Conservation (phyloP, 495 filamentous ascomycete genomes). For the Annulohypoxylon stygium region DNA sequence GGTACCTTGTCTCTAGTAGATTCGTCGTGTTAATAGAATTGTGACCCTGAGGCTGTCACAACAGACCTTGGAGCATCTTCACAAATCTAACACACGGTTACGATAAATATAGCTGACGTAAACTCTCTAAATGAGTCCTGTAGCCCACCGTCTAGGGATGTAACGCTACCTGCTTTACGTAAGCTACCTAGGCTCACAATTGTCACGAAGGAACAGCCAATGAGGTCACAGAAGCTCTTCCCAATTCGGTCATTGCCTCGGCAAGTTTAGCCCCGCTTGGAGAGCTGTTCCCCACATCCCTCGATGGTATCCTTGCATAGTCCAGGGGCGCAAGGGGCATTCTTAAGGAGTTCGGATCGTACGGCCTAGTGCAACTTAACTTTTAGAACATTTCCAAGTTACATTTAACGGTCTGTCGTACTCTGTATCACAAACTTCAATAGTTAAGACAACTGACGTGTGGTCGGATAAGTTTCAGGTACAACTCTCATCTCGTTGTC, state of each 20-base stretch:
- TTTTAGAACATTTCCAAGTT: background rate
- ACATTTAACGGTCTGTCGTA: background rate
- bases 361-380: background rate
- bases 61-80: no score
- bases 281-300: conserved; percentile 18
- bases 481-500: background rate
- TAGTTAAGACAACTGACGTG: background rate
- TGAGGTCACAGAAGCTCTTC: conserved; percentile 4
- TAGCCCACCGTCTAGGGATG: background rate
- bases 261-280: conserved; percentile 19
- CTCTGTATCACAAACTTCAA: background rate
- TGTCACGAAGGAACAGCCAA: background rate
- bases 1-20: no score
- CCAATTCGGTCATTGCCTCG: conserved; percentile 42
- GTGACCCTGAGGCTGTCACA: no score
- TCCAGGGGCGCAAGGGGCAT: background rate
- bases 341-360: conserved; percentile 15
- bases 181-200: background rate
- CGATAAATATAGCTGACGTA: no score
- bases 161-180: background rate
- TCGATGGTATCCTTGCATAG: background rate
- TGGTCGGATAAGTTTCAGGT: background rate
- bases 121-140: background rate
- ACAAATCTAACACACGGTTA: no score
- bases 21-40: no score